Evolutionary conservation across 148 eudicot genomes (phyloP).

Genomic region (Hydrangea macrophylla): DNA sequence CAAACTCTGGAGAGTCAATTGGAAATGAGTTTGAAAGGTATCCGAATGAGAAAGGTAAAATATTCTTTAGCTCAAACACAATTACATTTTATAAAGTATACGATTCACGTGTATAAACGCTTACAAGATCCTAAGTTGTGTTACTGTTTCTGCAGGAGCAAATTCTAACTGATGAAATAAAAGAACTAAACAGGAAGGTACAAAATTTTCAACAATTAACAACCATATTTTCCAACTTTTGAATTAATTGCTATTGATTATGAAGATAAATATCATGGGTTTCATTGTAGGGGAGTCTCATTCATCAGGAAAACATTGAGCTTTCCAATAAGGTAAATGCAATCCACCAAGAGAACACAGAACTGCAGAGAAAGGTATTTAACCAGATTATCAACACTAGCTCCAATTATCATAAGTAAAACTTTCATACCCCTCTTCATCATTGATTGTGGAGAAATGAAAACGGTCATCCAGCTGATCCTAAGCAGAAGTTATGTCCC

Average conservation of each 20-base stretch:
- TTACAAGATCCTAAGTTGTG: no score
- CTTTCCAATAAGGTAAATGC: slow-evolving; percentile 42
- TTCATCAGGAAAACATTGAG: slow-evolving; percentile 53
- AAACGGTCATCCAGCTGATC: background rate
- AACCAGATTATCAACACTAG: background rate
- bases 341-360: slow-evolving; percentile 38
- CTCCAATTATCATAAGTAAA: background rate
- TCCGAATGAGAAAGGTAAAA: slow-evolving; percentile 51
- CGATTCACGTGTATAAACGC: background rate
- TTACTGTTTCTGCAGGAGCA: slow-evolving; percentile 50
- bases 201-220: background rate
- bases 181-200: slow-evolving; percentile 50
- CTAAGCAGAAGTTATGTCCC: slow-evolving; percentile 15
- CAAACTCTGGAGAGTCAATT: slow-evolving; percentile 58
- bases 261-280: slow-evolving; percentile 2
- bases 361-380: slow-evolving; percentile 52
- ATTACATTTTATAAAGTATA: no score
- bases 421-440: no score
- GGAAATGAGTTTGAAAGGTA: slow-evolving; percentile 48
- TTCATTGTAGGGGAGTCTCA: slow-evolving; percentile 44
- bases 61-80: no score
- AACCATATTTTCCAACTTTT: background rate
- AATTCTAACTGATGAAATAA: slow-evolving; percentile 42
- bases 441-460: background rate
- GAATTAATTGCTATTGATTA: background rate